Conservation (phyloP, 768 basidiomycete genomes). For the Pleurotus salmoneostramineus region DNA sequence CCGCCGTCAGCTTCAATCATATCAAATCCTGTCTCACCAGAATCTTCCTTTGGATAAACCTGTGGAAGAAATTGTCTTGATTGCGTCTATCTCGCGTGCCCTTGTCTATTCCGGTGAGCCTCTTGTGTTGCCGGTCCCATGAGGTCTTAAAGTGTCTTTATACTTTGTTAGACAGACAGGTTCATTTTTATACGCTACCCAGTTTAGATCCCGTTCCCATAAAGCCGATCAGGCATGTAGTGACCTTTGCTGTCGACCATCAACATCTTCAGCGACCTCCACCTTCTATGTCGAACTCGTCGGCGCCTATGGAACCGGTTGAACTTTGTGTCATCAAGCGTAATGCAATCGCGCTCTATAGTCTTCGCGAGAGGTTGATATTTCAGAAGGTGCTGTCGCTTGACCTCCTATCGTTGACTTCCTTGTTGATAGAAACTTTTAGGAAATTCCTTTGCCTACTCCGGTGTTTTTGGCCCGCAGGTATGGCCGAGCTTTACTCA, state of each 20-base stretch:
- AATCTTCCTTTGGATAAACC: slow-evolving; percentile 63
- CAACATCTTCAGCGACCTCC: slow-evolving; percentile 53
- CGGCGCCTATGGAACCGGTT: slow-evolving; percentile 42
- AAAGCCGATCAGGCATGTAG: slow-evolving; percentile 77
- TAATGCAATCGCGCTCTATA: slow-evolving; percentile 56
- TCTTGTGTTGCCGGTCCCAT: slow-evolving; percentile 10
- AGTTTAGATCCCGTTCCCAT: slow-evolving; percentile 73
- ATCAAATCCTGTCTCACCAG: slow-evolving; percentile 67
- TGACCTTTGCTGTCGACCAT: slow-evolving; percentile 82
- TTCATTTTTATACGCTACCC: slow-evolving; percentile 81
- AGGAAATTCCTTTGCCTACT: slow-evolving; percentile 72
- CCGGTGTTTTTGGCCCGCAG: slow-evolving; percentile 60
- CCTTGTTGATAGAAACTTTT: neutral
- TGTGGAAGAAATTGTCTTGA: slow-evolving; percentile 75
- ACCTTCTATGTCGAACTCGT: slow-evolving; percentile 33
- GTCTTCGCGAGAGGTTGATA: slow-evolving; percentile 58
- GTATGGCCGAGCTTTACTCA: slow-evolving; percentile 58
- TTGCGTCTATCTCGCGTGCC: slow-evolving; percentile 71
- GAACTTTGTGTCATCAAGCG: slow-evolving; percentile 77
- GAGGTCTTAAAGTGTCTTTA: neutral
- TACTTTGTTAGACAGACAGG: slow-evolving; percentile 45
- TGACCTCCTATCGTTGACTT: neutral
- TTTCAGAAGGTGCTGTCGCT: slow-evolving; percentile 45
- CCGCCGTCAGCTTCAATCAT: slow-evolving; percentile 49
- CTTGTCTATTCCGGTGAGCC: slow-evolving; percentile 72